These are phyloP conservation scores for Erodium texanum DNA, from an alignment of 441 rosid genomes.

Conservation along the genomic window DNA sequence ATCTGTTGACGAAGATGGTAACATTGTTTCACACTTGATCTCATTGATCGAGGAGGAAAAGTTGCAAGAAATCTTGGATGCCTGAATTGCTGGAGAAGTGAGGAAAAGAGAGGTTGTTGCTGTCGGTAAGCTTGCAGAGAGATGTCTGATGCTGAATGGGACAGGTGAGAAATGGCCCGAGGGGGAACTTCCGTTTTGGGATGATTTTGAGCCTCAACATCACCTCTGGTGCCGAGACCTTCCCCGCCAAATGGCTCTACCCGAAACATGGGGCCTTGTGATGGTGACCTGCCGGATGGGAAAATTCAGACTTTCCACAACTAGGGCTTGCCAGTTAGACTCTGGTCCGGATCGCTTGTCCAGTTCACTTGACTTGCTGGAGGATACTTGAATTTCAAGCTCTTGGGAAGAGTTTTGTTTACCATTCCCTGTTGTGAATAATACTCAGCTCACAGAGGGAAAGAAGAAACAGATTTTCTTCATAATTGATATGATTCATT, in stretches of 20 bases:
- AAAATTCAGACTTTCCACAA: slow-evolving; percentile 61
- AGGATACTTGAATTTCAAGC: no score
- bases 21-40: neutral
- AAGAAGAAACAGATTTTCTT: no score
- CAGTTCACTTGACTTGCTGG: no score
- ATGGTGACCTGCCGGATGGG: slow-evolving; percentile 68
- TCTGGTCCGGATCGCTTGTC: slow-evolving; percentile 9
- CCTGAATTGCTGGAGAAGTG: neutral
- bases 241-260: neutral
- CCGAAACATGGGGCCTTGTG: slow-evolving; percentile 66
- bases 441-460: no score
- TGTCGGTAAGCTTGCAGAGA: neutral
- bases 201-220: neutral
- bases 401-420: no score
- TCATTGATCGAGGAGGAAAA: neutral
- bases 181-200: slow-evolving; percentile 45
- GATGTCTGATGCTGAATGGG: slow-evolving; percentile 1
- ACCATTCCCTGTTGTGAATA: no score
- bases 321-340: slow-evolving; percentile 53
- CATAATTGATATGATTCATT: no score
- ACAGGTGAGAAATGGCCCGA: no score
- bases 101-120: neutral
- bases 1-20: neutral
- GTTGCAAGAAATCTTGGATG: neutral
- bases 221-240: neutral